Base-by-base conservation (phyloP, 202 grass and related monocot genomes). In the Carex arenaria region DNA sequence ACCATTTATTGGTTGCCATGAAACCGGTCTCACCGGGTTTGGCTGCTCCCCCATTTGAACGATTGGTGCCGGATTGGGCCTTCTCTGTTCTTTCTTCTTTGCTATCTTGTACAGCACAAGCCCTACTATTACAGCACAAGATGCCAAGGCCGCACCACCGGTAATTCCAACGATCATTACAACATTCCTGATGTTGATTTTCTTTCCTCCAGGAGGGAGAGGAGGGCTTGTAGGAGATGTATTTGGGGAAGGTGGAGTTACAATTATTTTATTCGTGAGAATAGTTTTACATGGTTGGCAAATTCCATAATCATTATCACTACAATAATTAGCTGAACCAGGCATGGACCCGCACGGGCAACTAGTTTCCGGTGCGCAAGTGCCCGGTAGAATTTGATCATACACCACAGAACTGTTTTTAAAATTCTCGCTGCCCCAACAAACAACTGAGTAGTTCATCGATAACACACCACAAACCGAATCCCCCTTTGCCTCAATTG, bases 401-500 rank as follows among this genome's bases (percentile, higher is more conserved):
- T 82, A 93, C 4, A 89, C 78, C 13, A 87, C 19, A 8, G 45
- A 73, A 0, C 64, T 72, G 13, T 67, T 18, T 30, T 2, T 14
- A 38, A 91, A 77, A 12, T 66, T 79, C 31, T 83, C 75, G 78
- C 18, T 85, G 3, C 92, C 90, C 92, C 92, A 95, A 64, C 92
- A 98, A 26, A 88, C 45, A 64, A 95, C 82, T 4, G 87, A 53
- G 86, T 78, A 95, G 80, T 90, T 86, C 66, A 10, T 31, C 15
- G 10, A 47, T 19, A 91, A 47, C 34, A 95, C 87, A 30, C 78
- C 95, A 59, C 95, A 98, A 1, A 98, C 89, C 5, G 88, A 61
- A 61, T 88, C 86, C 71, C 93, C 95, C 49, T 89, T 88, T 18
- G 89, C 95, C 63, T 95, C 84, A 56, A 98, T 76, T 45, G 89